Evolutionary conservation across 495 filamentous ascomycete genomes (phyloP).

Genomic region (Penicillium flavigenum): DNA sequence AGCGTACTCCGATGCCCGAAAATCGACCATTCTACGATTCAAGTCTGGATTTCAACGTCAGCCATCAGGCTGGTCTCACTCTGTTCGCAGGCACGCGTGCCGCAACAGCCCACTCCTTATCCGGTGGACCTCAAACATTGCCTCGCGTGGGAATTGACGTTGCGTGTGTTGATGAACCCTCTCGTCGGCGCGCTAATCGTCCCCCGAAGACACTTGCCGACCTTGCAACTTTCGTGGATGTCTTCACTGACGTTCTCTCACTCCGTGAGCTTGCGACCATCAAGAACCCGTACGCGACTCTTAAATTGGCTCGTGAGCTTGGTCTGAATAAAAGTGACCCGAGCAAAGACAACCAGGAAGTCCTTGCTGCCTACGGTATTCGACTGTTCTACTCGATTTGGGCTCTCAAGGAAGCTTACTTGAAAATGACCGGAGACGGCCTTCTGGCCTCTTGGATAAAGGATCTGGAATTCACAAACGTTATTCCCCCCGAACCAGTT

Average conservation of each 20-base stretch:
- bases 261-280: slow-evolving; percentile 56
- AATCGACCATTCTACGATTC: slow-evolving; percentile 58
- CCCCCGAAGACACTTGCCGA: slow-evolving; percentile 45
- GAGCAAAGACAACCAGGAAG: slow-evolving; percentile 26
- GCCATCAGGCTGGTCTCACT: slow-evolving; percentile 81
- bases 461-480: slow-evolving; percentile 65
- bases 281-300: slow-evolving; percentile 42
- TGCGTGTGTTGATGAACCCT: slow-evolving; percentile 68
- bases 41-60: slow-evolving; percentile 78
- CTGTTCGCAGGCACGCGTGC: slow-evolving; percentile 52
- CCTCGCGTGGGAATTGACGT: slow-evolving; percentile 64
- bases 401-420: slow-evolving; percentile 87
- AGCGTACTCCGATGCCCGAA: slow-evolving; percentile 62
- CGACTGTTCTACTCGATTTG: slow-evolving; percentile 84
- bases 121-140: background rate
- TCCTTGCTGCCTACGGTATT: slow-evolving; percentile 57
- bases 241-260: slow-evolving; percentile 78
- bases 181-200: slow-evolving; percentile 39
- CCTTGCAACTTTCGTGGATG: slow-evolving; percentile 68
- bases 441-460: slow-evolving; percentile 77
- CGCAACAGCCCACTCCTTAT: slow-evolving; percentile 21
- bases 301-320: slow-evolving; percentile 29
- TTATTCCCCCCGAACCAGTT: slow-evolving; percentile 52
- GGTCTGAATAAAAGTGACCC: slow-evolving; percentile 29
- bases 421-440: slow-evolving; percentile 91